A percentile compares a stretch with the other conserved stretches of the same genome.
Conservation (phyloP, 306 rosid genomes). For the Trifolium fragiferum region DNA sequence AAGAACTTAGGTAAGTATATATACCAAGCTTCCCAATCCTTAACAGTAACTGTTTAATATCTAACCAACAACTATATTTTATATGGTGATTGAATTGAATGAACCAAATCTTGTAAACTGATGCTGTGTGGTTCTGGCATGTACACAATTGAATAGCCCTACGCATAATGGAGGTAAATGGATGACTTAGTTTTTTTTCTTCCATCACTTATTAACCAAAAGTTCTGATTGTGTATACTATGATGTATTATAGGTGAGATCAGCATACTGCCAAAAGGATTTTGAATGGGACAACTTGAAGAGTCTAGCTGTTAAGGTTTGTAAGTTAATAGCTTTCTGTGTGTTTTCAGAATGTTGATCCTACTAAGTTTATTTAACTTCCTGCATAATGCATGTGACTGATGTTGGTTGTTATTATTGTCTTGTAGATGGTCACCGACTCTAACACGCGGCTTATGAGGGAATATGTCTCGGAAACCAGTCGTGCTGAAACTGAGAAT, state of each 20-base stretch:
- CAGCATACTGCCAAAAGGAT: slow-evolving; percentile 85
- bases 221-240: slow-evolving; percentile 12
- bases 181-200: slow-evolving; percentile 20
- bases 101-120: slow-evolving; percentile 39
- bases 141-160: slow-evolving; percentile 62
- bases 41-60: slow-evolving; percentile 31
- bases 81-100: slow-evolving; percentile 38
- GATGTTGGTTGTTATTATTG: slow-evolving; percentile 34
- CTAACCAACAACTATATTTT: slow-evolving; percentile 7
- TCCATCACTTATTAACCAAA: slow-evolving; percentile 21
- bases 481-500: slow-evolving; percentile 53
- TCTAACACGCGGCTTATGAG: slow-evolving; percentile 83
- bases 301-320: slow-evolving; percentile 71
- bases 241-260: slow-evolving; percentile 65
- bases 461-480: slow-evolving; percentile 77
- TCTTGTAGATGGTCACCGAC: slow-evolving; percentile 72
- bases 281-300: slow-evolving; percentile 91
- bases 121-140: slow-evolving; percentile 32
- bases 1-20: slow-evolving; percentile 64
- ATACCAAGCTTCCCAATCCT: slow-evolving; percentile 18
- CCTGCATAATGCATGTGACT: slow-evolving; percentile 4
- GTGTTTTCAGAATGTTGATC: slow-evolving; percentile 5
- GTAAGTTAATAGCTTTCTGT: neutral
- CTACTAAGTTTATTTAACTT: slow-evolving; percentile 11
- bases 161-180: slow-evolving; percentile 84